Conservation (phyloP, 2,329 filamentous ascomycete species). For the Xylaria sp. region DNA sequence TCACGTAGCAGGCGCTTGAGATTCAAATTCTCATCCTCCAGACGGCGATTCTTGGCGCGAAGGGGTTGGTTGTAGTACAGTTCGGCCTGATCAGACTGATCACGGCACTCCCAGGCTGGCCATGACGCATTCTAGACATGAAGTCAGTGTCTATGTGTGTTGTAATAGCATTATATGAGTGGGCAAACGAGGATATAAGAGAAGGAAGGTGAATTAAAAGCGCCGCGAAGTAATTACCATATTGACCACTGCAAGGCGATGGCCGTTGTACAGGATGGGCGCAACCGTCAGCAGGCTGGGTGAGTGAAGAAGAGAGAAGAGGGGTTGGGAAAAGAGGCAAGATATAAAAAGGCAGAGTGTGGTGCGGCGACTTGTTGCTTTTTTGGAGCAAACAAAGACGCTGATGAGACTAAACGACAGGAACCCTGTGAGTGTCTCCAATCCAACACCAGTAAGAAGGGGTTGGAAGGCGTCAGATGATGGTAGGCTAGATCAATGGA, state of each 20-base stretch:
- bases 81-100: slow-evolving; percentile 62
- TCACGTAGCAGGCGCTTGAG: slow-evolving; percentile 63
- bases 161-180: background rate
- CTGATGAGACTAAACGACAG: background rate
- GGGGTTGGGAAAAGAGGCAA: background rate
- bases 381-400: background rate
- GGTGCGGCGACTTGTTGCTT: background rate
- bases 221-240: slow-evolving; percentile 25
- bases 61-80: slow-evolving; percentile 59
- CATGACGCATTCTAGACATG: slow-evolving; percentile 28
- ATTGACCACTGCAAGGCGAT: background rate
- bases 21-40: slow-evolving; percentile 60
- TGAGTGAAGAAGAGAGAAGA: background rate
- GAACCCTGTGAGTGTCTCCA: background rate
- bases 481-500: background rate
- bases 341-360: background rate
- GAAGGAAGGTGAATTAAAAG: background rate
- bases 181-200: background rate
- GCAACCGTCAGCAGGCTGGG: background rate
- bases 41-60: slow-evolving; percentile 57
- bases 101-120: slow-evolving; percentile 61
- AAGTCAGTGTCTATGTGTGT: slow-evolving; percentile 12
- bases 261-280: background rate
- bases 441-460: background rate
- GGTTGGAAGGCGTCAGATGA: background rate